phyloP scores from a whole-genome alignment of 164 flowering plant genomes.

The Kingdonia uniflora region DNA sequence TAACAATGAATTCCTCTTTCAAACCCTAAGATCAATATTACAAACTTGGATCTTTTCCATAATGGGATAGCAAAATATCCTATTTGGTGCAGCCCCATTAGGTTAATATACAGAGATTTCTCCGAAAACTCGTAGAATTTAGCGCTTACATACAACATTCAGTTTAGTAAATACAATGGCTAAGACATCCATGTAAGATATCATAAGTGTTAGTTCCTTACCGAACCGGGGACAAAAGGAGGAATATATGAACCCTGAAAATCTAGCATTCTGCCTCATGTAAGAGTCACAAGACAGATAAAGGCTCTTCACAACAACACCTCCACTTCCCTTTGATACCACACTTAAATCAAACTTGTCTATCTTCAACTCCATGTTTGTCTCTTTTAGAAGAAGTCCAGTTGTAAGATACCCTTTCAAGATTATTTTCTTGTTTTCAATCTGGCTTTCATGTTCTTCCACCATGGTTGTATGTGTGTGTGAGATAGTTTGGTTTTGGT shows the following conservation, averaged over 20 bases:
- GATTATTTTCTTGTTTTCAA: constrained; percentile 27
- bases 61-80: too few relatives aligned
- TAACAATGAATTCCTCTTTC: too few relatives aligned
- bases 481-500: too few relatives aligned
- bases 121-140: too few relatives aligned
- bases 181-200: too few relatives aligned
- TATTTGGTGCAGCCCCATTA: too few relatives aligned
- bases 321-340: constrained; percentile 17
- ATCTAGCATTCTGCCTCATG: constrained; percentile 29
- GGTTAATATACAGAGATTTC: too few relatives aligned
- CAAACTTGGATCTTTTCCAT: too few relatives aligned
- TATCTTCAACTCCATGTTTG: constrained; percentile 29
- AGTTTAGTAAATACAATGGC: too few relatives aligned
- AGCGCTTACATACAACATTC: too few relatives aligned
- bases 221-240: constrained; percentile 27
- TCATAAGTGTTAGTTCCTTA: too few relatives aligned
- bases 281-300: constrained; percentile 34
- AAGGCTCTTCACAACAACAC: constrained; percentile 27
- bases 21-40: too few relatives aligned
- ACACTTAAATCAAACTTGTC: constrained; percentile 17
- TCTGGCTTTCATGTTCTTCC: background rate
- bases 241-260: constrained; percentile 20
- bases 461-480: constrained; percentile 9
- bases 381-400: constrained; percentile 23
- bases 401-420: constrained; percentile 22